Base-by-base conservation (phyloP, 441 rosid genomes). In the Dalechampia spathulata region DNA sequence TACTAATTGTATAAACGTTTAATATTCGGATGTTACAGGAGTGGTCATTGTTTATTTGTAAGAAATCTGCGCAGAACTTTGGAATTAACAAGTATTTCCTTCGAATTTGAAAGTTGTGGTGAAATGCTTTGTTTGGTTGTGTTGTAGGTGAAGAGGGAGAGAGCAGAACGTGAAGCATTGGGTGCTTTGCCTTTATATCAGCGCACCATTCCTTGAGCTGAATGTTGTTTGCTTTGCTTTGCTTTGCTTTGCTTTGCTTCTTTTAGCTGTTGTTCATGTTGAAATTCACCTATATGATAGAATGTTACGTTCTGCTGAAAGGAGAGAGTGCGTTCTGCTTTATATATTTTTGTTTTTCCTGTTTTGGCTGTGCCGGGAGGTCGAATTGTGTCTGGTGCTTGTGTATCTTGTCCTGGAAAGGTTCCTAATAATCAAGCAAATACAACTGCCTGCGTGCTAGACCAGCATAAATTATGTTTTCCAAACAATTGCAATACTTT, bases 151-250 rank as follows among this genome's bases (percentile, higher is more conserved):
- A 78, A 86, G 80, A 81, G 66, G 74, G 96, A 88, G 81, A 76
- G 61, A 4, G 82, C 75, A 40, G 98, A 88, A 61, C 89, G 95
- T 15, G 91, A 84, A 64, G 87, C 95, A 43, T 71, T 92, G 76
- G 98, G 90, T 64, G 98, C 96, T 60, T 69, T 84, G 73, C 98
- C 96, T 51, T 76, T 88, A 57, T 86, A 81, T 60, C 90, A 88
- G 71, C 91, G 95, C 65, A 77, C 95, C 4, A 37, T 88, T 59
- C 98, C 98, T 20, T 88, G 48, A 86, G 72, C 63, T 66, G 60
- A 41, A 13, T 42, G 26, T 13, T 11, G 28, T 55, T n/a, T n/a
- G n/a, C n/a, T n/a, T n/a, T n/a, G n/a, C n/a, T n/a, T n/a, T n/a
- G n/a, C n/a, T n/a, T n/a, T n/a, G n/a, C 55, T 52, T 28, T 2